Evolutionary conservation across 2,329 filamentous ascomycete species (phyloP), one percentile per base, ranked within the genome.

Genomic region (Microsporum ferrugineum): DNA sequence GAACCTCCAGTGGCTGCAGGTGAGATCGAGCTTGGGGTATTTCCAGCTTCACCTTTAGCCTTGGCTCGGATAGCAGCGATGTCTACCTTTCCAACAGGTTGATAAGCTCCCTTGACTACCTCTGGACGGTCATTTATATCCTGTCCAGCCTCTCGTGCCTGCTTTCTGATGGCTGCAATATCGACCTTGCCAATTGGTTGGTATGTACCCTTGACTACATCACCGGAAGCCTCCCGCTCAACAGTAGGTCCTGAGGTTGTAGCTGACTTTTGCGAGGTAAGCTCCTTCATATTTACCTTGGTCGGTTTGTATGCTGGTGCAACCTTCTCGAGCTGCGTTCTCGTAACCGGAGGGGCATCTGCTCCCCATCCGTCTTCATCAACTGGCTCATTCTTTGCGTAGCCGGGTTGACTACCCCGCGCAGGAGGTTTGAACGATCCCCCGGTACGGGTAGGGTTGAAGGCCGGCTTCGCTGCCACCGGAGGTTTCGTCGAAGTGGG

Each of bases 131-230:
- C 88, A 69, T 96, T 90, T 53, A 81, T 71, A 8, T 71, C 8
- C 31, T 71, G 65, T 6, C 81, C 74, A 72, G 79, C 68, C 79
- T 86, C 78, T 80, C 86, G 70, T 76, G 91, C 78, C 82, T 89
- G 72, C 80, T 86, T 77, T 65, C 94, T 85, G 66, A 99, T 88
- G 41, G 90, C 91, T 29, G 88, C 88, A 75, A 99, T 97, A 70
- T 99, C 91, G n/a, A 99, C 88, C 77, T 96, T 97, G 61, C 94
- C 94, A 68, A 99, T 79, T 23, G 94, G 94, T 72, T 96, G 90
- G 74, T 99, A 99, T 14, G 82, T 87, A 51, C 94, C 94, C 70
- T 78, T 88, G 58, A 97, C 85, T 23, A 96, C 83, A 70, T 91
- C 87, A 29, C 70, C 66, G 56, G 83, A 79, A 55, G 82, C 79